A percentile compares a stretch with the other conserved stretches of the same genome.
phyloP scores from a whole-genome alignment of 805 yeast genomes.

The Candida pseudofarinosa region DNA sequence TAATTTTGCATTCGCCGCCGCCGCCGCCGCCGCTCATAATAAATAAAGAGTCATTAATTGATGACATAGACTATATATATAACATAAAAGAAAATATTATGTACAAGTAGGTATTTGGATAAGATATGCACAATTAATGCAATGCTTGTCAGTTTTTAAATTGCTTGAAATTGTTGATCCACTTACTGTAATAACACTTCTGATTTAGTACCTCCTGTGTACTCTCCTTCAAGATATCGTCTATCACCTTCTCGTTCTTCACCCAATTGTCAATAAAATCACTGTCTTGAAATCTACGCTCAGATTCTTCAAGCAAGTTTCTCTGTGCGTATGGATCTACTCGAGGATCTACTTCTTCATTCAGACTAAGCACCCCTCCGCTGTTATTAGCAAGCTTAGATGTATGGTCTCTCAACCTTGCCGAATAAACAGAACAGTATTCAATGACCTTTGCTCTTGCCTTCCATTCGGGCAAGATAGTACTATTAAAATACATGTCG shows the following conservation, averaged over 20 bases:
- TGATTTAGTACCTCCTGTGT: slow-evolving; percentile 30
- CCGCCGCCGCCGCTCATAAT: slow-evolving; percentile 37
- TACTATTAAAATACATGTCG: slow-evolving; percentile 21
- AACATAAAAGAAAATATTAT: background rate
- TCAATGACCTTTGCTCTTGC: slow-evolving; percentile 25
- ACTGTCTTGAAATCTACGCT: slow-evolving; percentile 21
- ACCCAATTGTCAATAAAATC: slow-evolving; percentile 35
- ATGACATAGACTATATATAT: background rate
- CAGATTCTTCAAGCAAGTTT: slow-evolving; percentile 16
- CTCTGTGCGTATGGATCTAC: slow-evolving; percentile 37
- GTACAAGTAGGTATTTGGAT: background rate
- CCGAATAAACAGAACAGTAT: slow-evolving; percentile 29
- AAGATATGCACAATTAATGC: background rate
- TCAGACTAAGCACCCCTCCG: background rate
- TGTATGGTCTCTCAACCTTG: slow-evolving; percentile 16
- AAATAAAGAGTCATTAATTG: slow-evolving; percentile 10
- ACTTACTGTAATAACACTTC: slow-evolving; percentile 34
- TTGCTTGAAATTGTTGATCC: slow-evolving; percentile 25
- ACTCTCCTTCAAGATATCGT: slow-evolving; percentile 29
- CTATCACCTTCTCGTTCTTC: slow-evolving; percentile 30
- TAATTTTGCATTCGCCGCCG: slow-evolving; percentile 44
- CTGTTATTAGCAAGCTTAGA: background rate
- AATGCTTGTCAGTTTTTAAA: background rate
- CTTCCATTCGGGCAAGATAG: slow-evolving; percentile 35
- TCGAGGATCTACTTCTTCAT: slow-evolving; percentile 23